phyloP scores from a whole-genome alignment of 2,329 filamentous ascomycete species.

The Epichloe festucae region DNA sequence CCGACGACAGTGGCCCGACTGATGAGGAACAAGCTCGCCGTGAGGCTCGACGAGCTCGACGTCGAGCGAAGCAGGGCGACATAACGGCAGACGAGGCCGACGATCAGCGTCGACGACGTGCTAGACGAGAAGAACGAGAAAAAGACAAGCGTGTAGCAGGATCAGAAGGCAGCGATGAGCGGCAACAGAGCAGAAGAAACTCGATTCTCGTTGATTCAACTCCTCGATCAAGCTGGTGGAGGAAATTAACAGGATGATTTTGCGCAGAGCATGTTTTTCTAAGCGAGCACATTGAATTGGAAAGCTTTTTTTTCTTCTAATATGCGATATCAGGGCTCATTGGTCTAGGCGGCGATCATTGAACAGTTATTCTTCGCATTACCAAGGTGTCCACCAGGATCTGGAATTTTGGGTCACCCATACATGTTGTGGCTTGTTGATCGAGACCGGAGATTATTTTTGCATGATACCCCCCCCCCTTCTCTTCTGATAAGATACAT shows the following conservation, averaged over 20 bases:
- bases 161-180: slow-evolving; percentile 33
- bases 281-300: background rate
- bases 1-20: slow-evolving; percentile 24
- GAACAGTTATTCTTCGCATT: background rate
- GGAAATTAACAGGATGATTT: slow-evolving; percentile 35
- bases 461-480: slow-evolving; percentile 1
- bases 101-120: slow-evolving; percentile 29
- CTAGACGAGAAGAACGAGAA: slow-evolving; percentile 31
- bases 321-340: background rate
- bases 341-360: background rate
- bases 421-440: background rate
- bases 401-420: background rate
- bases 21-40: slow-evolving; percentile 38
- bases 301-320: background rate
- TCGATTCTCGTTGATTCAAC: slow-evolving; percentile 31
- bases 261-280: background rate
- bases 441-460: background rate
- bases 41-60: slow-evolving; percentile 33
- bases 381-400: background rate
- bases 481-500: background rate
- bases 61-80: slow-evolving; percentile 31
- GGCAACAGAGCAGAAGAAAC: slow-evolving; percentile 27
- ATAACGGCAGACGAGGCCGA: slow-evolving; percentile 29
- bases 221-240: slow-evolving; percentile 47
- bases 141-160: slow-evolving; percentile 16